Conservation (phyloP, 2,329 filamentous ascomycete species). For the Colletotrichum godetiae region DNA sequence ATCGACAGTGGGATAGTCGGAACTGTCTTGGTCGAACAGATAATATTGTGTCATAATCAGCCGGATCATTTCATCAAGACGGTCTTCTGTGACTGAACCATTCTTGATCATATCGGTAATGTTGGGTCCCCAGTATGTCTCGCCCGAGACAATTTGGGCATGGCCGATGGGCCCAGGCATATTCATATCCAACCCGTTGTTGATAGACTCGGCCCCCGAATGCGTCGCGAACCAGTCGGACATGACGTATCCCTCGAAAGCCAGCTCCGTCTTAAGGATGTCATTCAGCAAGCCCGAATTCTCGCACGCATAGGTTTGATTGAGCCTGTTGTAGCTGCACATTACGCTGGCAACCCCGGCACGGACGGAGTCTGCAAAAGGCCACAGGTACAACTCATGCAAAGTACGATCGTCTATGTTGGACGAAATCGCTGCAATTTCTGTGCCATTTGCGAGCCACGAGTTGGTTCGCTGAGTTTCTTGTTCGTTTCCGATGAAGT, state of each 20-base stretch:
- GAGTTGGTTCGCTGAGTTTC: slow-evolving; percentile 63
- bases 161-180: slow-evolving; percentile 74
- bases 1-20: slow-evolving; percentile 55
- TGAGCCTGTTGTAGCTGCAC: slow-evolving; percentile 80
- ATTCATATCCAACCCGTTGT: slow-evolving; percentile 81
- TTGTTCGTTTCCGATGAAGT: slow-evolving; percentile 78
- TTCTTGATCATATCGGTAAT: slow-evolving; percentile 67
- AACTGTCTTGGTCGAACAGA: slow-evolving; percentile 61
- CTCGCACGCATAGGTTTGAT: slow-evolving; percentile 75
- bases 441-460: slow-evolving; percentile 56
- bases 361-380: slow-evolving; percentile 75
- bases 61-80: slow-evolving; percentile 75
- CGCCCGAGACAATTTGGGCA: slow-evolving; percentile 58
- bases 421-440: slow-evolving; percentile 64
- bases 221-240: slow-evolving; percentile 83
- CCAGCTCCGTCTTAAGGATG: slow-evolving; percentile 77
- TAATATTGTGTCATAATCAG: slow-evolving; percentile 75
- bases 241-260: slow-evolving; percentile 72
- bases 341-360: slow-evolving; percentile 75
- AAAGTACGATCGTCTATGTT: slow-evolving; percentile 74
- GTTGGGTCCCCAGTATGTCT: slow-evolving; percentile 68
- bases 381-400: slow-evolving; percentile 76
- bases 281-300: slow-evolving; percentile 70
- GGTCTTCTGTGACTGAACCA: slow-evolving; percentile 66
- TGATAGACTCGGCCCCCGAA: slow-evolving; percentile 73